Conservation (phyloP, 192 early-diverging fungal species). For the Backusella liffmaniae region DNA sequence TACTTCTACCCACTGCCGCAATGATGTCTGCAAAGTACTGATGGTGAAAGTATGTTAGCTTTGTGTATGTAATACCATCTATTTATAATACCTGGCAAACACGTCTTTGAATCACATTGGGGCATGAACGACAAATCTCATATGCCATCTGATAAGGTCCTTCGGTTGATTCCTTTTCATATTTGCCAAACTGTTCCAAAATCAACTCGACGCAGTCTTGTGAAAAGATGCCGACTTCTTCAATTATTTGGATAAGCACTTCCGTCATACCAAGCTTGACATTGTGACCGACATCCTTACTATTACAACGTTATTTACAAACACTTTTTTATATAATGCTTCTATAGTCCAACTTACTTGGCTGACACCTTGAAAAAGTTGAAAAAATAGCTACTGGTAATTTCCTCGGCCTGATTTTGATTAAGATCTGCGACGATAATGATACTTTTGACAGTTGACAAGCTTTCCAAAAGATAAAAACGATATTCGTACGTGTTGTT, state of each 20-base stretch:
- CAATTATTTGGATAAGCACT: conserved; percentile 79
- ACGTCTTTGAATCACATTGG: conserved; percentile 87
- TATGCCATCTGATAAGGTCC: conserved; percentile 75
- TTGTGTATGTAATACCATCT: neutral
- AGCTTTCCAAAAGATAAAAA: conserved; percentile 86
- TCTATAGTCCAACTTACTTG: neutral
- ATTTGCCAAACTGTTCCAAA: conserved; percentile 70
- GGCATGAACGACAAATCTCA: conserved; percentile 71
- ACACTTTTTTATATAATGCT: too few species aligned
- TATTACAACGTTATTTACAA: conserved; percentile 13
- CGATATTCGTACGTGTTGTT: conserved; percentile 69
- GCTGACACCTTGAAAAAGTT: conserved; percentile 58
- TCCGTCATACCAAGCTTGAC: conserved; percentile 79
- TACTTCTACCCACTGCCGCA: conserved; percentile 51
- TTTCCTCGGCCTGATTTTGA: conserved; percentile 61
- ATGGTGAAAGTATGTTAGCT: too few species aligned
- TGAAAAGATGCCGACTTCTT: conserved; percentile 66
- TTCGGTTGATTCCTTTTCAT: conserved; percentile 63
- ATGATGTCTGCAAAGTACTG: conserved; percentile 89
- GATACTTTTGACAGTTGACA: conserved; percentile 82
- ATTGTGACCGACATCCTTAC: conserved; percentile 69
- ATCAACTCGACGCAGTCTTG: conserved; percentile 88
- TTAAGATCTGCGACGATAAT: conserved; percentile 77
- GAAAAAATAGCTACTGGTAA: conserved; percentile 70
- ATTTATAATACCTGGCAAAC: conserved; percentile 65